Evolutionary conservation across 2,329 filamentous ascomycete species (phyloP), one percentile per base, ranked within the genome.

Genomic region (Metarhizium album): DNA sequence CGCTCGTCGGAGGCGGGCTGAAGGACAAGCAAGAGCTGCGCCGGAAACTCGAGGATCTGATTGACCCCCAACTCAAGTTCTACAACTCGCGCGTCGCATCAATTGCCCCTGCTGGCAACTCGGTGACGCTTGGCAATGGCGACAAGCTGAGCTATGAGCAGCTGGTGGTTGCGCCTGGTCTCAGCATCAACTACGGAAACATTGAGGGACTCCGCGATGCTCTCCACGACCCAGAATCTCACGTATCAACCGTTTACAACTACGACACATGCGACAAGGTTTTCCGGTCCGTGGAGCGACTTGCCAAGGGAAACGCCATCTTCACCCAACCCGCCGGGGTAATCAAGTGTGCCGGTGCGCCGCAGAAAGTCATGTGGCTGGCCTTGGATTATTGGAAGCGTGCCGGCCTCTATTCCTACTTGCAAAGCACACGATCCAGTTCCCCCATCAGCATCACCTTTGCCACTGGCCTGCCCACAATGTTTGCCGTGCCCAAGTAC

Each of bases 1-100:
- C 83, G 2, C 70, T 86, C 1, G 82, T 85, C 2, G 82, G 82
- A 42, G 81, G 78, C 38, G 82, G 82, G 3, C 70, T 86, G 38
- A 84, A 84, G 64, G 74, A 70, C 45, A 82, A 80, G 60, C 69
- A 82, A 55, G 74, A 82, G 23, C 65, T 85, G 51, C 73, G 74
- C 45, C 64, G 67, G 51, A 75, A 74, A 1, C 60, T 84, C 38
- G 58, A 67, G 4, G 66, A 66, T 46, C 61, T 85, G 46, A 64
- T 85, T 7, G 74, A 83, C 57, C 63, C 76, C n/a, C 80, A 80
- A 59, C 64, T 86, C 54, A 77, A 77, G 58, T 74, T 82, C 57
- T 85, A 85, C 68, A 70, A 73, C 52, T 65, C 74, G 1, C 61
- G 64, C 2, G 78, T 84, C 2, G 60, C 63, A 29, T 60, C 62